These are phyloP conservation scores for Xerocomellus chrysenteron DNA, from an alignment of 768 basidiomycete genomes.

Conservation along the genomic window DNA sequence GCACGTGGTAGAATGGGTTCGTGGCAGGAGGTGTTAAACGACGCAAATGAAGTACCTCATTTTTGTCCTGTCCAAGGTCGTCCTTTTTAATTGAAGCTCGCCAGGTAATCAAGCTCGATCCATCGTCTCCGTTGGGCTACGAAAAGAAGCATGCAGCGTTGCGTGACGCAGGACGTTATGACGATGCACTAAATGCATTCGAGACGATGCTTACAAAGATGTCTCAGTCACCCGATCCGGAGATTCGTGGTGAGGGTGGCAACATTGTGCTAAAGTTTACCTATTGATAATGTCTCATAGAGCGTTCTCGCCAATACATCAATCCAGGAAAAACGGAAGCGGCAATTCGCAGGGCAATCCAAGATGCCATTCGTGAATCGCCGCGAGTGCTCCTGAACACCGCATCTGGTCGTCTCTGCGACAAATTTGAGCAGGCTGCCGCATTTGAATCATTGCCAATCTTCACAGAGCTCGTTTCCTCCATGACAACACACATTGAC, in stretches of 20 bases:
- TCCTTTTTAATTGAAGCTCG: too few species aligned
- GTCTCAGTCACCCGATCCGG: not conserved
- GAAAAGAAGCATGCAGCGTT: slow-evolving; percentile 1
- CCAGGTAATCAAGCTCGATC: slow-evolving; percentile 5
- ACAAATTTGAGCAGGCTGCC: not conserved
- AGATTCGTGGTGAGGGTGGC: not conserved
- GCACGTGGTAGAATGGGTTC: not conserved
- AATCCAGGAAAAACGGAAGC: not conserved
- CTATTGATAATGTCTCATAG: not conserved
- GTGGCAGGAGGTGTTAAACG: slow-evolving; percentile 2
- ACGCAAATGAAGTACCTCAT: slow-evolving; percentile 1
- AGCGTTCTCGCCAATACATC: not conserved
- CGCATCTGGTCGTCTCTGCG: not conserved
- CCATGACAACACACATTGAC: not conserved
- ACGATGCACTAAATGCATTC: not conserved
- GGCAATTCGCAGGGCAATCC: not conserved
- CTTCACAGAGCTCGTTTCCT: not conserved
- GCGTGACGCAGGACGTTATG: not conserved
- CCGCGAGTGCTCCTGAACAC: slow-evolving; percentile 2
- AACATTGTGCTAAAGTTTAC: not conserved
- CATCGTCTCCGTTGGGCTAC: not conserved
- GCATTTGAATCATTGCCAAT: not conserved
- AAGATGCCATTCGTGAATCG: not conserved
- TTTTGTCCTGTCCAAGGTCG: too few species aligned
- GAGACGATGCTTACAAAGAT: slow-evolving; percentile 2